Percentiles rank a stretch among this genome's conserved stretches.
Evolutionary conservation across 2,329 filamentous ascomycete genomes (phyloP).

Genomic region (Sphaerulina vaccinii): DNA sequence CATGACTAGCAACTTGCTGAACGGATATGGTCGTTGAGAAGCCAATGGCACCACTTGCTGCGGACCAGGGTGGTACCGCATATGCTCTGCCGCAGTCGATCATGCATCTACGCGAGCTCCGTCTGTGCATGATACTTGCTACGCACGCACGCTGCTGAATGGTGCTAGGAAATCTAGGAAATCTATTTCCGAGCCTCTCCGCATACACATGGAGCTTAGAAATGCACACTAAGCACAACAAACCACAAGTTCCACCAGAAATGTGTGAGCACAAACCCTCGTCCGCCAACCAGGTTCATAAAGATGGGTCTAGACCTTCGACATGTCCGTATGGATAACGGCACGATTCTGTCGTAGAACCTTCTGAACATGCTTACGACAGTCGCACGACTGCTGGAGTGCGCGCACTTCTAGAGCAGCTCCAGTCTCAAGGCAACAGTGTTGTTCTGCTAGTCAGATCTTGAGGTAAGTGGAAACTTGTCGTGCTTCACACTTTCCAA

Average conservation of each 20-base stretch:
- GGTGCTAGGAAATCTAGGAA: no score
- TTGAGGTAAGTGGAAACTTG: not conserved
- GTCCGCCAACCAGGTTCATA: no score
- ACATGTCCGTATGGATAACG: not conserved
- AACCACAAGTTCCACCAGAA: not conserved
- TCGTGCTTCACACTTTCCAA: not conserved
- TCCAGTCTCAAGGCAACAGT: not conserved
- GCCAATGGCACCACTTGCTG: not conserved
- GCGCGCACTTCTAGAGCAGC: not conserved
- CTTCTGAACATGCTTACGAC: not conserved
- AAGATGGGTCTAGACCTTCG: not conserved
- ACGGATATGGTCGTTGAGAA: not conserved
- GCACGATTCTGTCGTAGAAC: not conserved
- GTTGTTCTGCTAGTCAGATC: not conserved
- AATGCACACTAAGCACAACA: not conserved
- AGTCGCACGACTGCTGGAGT: not conserved
- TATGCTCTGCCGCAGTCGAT: not conserved
- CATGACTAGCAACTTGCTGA: not conserved
- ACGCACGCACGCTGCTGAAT: no score
- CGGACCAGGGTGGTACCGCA: not conserved
- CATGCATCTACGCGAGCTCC: not conserved
- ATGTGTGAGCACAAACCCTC: no score
- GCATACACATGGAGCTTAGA: no score
- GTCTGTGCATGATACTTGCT: no score
- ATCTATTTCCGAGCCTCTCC: no score